Conservation (phyloP, 805 yeast species). For the Diddensiella caesifluorescens region DNA sequence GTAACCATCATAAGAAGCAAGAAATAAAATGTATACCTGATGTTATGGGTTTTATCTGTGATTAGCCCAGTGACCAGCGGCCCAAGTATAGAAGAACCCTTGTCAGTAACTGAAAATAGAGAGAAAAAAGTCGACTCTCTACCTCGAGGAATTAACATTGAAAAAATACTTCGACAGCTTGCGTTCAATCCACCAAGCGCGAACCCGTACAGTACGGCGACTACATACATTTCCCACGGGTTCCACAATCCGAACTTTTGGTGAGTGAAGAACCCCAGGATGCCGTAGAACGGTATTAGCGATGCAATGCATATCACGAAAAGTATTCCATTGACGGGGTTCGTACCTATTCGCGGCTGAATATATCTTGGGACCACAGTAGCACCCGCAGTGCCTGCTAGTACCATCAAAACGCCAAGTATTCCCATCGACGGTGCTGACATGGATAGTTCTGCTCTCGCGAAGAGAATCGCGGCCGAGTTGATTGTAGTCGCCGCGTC, state of each 20-base stretch:
- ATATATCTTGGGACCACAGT: constrained; percentile 45
- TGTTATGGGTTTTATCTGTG: constrained; percentile 67
- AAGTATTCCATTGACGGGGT: constrained; percentile 46
- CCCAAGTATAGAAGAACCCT: constrained; percentile 71
- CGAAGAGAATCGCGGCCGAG: constrained; percentile 72
- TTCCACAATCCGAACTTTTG: constrained; percentile 51
- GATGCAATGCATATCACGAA: constrained; percentile 55
- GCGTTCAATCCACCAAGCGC: constrained; percentile 71
- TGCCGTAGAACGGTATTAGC: constrained; percentile 66
- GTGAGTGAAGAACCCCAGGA: constrained; percentile 55
- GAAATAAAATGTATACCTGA: constrained; percentile 66
- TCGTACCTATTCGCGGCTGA: constrained; percentile 31
- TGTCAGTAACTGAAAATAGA: constrained; percentile 70
- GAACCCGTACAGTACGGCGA: constrained; percentile 72
- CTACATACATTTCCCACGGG: constrained; percentile 59
- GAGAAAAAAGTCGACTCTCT: constrained; percentile 74
- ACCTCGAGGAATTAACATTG: constrained; percentile 67
- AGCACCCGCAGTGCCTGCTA: constrained; percentile 66
- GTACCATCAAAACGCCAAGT: constrained; percentile 60
- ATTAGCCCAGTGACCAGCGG: constrained; percentile 68
- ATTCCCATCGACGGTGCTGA: constrained; percentile 57
- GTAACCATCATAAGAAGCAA: constrained; percentile 47
- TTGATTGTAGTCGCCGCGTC: constrained; percentile 76
- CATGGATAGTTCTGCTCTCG: constrained; percentile 67
- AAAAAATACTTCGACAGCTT: constrained; percentile 60